Evolutionary conservation across 768 basidiomycete species (phyloP), one percentile per base, ranked within the genome.

Genomic region (Rhizopogon roseolus): DNA sequence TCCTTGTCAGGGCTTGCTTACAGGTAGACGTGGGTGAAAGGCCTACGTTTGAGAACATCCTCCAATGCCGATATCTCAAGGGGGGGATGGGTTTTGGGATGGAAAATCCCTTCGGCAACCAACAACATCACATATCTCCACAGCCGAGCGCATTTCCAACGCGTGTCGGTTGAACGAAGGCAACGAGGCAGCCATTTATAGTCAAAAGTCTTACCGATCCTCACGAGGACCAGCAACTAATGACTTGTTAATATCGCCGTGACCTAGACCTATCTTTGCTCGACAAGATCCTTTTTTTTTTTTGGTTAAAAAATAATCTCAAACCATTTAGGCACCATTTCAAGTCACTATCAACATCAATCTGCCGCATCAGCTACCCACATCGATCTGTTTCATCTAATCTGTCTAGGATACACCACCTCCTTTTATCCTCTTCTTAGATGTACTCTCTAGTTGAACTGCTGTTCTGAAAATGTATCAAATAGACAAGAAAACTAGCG

Each of bases 21-120:
- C 84, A 84, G 60, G 80, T 95, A n/a, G 84, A 89, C 37, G 79
- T 90, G 38, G 70, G 67, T 37, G 83, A 85, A 22, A 81, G 96
- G 51, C 95, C 96, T 14, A 86, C 88, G 5, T 97, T 96, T 65
- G 91, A 93, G 62, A 78, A 78, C 64, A 81, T 98, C 50, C 73
- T 90, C 37, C 76, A 86, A 62, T 87, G 85, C 68, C 80, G 86
- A 28, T 98, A 97, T 75, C 73, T 98, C 57, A 77, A 77, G 51
- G 93, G 93, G 8, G 68, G 72, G 19, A 83, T 78, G 32, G 93
- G 94, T 6, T 97, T 93, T 93, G 70, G 77, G 14, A 62, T 66
- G 66, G 71, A 54, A 55, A 62, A 51, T 25, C 57, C 67, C 37
- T 71, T 66, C 17, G 69, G 67, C 27, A 69, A 62, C 54, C 62